Percentiles rank a stretch among this genome's conserved stretches.
Conservation (phyloP, 1,284 basidiomycete species). For the Gymnopus androsaceus region DNA sequence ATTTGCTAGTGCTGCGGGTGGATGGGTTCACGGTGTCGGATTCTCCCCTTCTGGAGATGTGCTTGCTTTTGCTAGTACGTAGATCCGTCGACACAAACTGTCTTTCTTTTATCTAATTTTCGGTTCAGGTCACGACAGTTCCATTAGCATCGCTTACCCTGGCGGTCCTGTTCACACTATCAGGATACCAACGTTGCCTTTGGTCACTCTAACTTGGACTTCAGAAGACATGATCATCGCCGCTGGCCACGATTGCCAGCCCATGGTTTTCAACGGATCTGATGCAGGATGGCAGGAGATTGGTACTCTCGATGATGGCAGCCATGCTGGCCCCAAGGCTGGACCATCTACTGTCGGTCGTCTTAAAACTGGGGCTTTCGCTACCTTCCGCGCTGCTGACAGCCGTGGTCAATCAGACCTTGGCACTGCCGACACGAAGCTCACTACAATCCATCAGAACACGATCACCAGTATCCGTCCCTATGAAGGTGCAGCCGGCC, state of each 20-base stretch:
- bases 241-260: slow-evolving; percentile 98
- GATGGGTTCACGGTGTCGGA: slow-evolving; percentile 95
- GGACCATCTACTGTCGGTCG: slow-evolving; percentile 67
- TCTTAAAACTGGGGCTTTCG: slow-evolving; percentile 93
- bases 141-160: slow-evolving; percentile 88
- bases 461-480: slow-evolving; percentile 91
- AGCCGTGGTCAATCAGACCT: slow-evolving; percentile 70
- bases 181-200: slow-evolving; percentile 76
- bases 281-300: slow-evolving; percentile 72
- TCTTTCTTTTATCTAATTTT: slow-evolving; percentile 8
- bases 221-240: slow-evolving; percentile 82
- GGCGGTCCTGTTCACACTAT: slow-evolving; percentile 72
- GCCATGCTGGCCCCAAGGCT: slow-evolving; percentile 46
- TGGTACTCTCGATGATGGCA: slow-evolving; percentile 86
- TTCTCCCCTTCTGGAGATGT: slow-evolving; percentile 95
- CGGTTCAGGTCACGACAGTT: slow-evolving; percentile 82
- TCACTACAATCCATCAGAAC: slow-evolving; percentile 94
- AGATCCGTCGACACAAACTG: background rate
- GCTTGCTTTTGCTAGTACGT: slow-evolving; percentile 85
- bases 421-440: slow-evolving; percentile 63
- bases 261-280: slow-evolving; percentile 80
- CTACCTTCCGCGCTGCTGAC: slow-evolving; percentile 93
- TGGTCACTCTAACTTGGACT: slow-evolving; percentile 83
- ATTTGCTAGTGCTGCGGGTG: slow-evolving; percentile 84
- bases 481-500: slow-evolving; percentile 62